phyloP scores from a whole-genome alignment of 2,329 filamentous ascomycete species.

The Penicillium corylophilum region DNA sequence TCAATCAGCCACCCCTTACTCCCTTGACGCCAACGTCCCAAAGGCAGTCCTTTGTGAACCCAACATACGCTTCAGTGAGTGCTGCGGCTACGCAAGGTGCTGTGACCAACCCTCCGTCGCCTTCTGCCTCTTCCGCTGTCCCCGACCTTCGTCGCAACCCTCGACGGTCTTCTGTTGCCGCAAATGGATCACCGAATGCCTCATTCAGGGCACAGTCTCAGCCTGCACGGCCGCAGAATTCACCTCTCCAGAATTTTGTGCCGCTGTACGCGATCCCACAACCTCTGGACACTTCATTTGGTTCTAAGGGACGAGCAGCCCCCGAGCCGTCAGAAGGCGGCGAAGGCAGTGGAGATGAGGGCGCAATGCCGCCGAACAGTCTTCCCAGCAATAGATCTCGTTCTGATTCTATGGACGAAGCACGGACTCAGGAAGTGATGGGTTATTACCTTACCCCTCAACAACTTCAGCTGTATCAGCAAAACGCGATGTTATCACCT shows the following conservation, averaged over 20 bases:
- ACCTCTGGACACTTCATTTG: conserved; percentile 29
- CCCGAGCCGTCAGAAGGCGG: conserved; percentile 35
- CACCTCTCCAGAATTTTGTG: conserved; percentile 33
- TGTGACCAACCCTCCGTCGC: conserved; percentile 49
- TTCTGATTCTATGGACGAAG: conserved; percentile 38
- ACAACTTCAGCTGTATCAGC: conserved; percentile 43
- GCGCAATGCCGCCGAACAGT: conserved; percentile 30
- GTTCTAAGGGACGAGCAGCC: conserved; percentile 30
- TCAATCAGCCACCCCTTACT: conserved; percentile 35
- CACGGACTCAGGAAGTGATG: conserved; percentile 43
- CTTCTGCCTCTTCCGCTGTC: conserved; percentile 38
- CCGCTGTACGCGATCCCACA: conserved; percentile 35
- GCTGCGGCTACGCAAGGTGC: conserved; percentile 37
- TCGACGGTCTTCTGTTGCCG: conserved; percentile 44
- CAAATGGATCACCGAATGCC: conserved; percentile 41
- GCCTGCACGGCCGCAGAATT: conserved; percentile 46
- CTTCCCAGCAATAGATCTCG: conserved; percentile 34
- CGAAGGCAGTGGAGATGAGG: conserved; percentile 35
- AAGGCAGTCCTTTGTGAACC: conserved; percentile 37
- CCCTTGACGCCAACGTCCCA: conserved; percentile 19
- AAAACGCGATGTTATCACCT: conserved; percentile 37
- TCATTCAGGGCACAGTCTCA: conserved; percentile 52
- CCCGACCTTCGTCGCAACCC: conserved; percentile 47
- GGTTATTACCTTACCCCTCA: conserved; percentile 49
- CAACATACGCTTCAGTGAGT: conserved; percentile 39